Evolutionary conservation across 768 basidiomycete genomes (phyloP).

Genomic region (Boletellus ananas): DNA sequence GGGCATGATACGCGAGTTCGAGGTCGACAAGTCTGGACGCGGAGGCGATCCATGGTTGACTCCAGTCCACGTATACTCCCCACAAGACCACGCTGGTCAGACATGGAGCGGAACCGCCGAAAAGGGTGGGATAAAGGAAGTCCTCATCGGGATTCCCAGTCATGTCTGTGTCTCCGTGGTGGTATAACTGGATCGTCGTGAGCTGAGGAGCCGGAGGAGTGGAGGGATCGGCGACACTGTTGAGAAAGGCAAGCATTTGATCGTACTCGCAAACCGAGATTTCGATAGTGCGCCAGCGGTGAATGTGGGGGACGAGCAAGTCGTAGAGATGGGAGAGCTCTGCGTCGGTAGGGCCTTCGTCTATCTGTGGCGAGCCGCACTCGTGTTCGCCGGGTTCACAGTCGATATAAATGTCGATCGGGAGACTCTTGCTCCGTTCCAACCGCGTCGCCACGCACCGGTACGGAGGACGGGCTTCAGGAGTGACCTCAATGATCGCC

Average conservation of each 20-base stretch:
- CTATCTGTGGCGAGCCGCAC: neutral
- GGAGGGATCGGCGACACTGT: slow-evolving; percentile 34
- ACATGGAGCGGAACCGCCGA: slow-evolving; percentile 51
- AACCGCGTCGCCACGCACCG: slow-evolving; percentile 45
- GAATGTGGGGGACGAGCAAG: slow-evolving; percentile 49
- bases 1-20: slow-evolving; percentile 58
- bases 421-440: slow-evolving; percentile 50
- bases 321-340: slow-evolving; percentile 27
- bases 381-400: slow-evolving; percentile 33
- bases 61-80: slow-evolving; percentile 73
- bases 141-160: too few species aligned
- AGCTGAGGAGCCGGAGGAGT: slow-evolving; percentile 51
- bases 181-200: slow-evolving; percentile 50
- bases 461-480: slow-evolving; percentile 36
- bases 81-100: slow-evolving; percentile 50
- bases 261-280: slow-evolving; percentile 44
- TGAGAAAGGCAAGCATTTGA: slow-evolving; percentile 45
- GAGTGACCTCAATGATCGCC: slow-evolving; percentile 37
- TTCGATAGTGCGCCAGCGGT: slow-evolving; percentile 51
- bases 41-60: slow-evolving; percentile 32
- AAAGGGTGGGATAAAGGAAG: slow-evolving; percentile 39
- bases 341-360: slow-evolving; percentile 17
- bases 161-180: slow-evolving; percentile 46
- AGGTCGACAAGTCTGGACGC: slow-evolving; percentile 41
- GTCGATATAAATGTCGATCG: slow-evolving; percentile 52